A percentile compares a stretch with the other conserved stretches of the same genome.
Conservation (phyloP, 176 grass and related monocot species). For the Carex kokanica region DNA sequence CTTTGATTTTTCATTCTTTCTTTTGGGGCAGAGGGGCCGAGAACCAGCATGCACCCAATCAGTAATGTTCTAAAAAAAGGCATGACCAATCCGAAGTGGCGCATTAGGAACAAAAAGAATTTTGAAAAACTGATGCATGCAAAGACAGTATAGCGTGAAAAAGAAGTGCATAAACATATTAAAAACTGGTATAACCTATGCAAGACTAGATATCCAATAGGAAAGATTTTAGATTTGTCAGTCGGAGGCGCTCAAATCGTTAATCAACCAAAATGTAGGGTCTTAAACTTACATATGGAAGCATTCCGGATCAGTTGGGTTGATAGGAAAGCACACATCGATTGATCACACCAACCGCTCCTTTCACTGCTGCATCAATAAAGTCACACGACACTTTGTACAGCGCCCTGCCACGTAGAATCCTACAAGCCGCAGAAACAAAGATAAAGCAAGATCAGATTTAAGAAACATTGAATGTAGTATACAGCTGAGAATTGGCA, state of each 20-base stretch:
- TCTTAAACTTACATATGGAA: constrained; percentile 89
- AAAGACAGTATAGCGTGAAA: not conserved
- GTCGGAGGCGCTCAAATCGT: not conserved
- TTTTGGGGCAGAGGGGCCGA: not conserved
- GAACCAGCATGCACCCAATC: not conserved
- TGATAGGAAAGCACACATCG: constrained; percentile 96
- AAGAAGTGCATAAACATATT: not conserved
- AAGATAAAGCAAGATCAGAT: constrained; percentile 18
- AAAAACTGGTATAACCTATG: not conserved
- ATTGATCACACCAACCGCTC: constrained; percentile 93
- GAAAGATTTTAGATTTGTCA: not conserved
- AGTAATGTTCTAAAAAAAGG: not conserved
- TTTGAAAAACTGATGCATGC: not conserved
- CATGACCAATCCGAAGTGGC: not conserved
- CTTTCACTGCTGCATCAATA: constrained; percentile 94
- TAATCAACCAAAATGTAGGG: not conserved
- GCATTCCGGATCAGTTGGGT: constrained; percentile 99
- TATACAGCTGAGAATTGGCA: constrained; percentile 10
- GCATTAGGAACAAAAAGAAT: not conserved
- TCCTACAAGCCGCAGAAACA: constrained; percentile 49
- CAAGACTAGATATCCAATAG: not conserved
- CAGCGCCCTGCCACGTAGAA: constrained; percentile 88
- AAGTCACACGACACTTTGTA: constrained; percentile 99
- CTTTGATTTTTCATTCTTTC: not conserved
- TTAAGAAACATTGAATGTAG: constrained; percentile 2